Evolutionary conservation across 306 rosid genomes (phyloP), one percentile per base, ranked within the genome.

Genomic region (Cucurbita maxima): DNA sequence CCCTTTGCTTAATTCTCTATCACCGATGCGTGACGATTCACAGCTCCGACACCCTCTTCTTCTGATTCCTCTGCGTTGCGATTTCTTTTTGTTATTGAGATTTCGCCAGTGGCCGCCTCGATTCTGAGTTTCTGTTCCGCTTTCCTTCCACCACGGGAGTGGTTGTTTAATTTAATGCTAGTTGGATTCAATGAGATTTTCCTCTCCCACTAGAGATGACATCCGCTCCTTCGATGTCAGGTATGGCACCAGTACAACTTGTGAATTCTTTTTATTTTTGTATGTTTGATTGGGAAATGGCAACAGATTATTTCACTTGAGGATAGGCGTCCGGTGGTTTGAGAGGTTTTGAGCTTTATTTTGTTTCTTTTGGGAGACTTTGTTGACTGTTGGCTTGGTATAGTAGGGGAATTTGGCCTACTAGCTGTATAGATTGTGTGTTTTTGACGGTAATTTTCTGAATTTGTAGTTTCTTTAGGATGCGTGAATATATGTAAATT

Each of bases 191-290:
- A 89, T 94, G 99, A 89, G 85, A 84, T 83, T 91, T 76, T 82
- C 83, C 87, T 82, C 71, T 69, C 82, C 64, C 40, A 16, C 55
- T 45, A 57, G 75, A 72, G 73, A 94, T 94, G 99, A 88, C 97
- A 73, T 87, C 88, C 82, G 88, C 91, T 80, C 80, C 97, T 79
- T 94, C 92, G 84, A 82, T 94, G 90, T 87, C 96, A 85, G 99
- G 99, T 94, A 74, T 37, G 96, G 91, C 87, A 70, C 34, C n/a
- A 60, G n/a, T 36, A 60, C 57, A 20, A 16, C 67, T 60, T 75
- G 3, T 55, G 64, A 14, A n/a, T 55, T 50, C 54, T 69, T 79
- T 57, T 56, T 52, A 63, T 75, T 77, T 69, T 37, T 61, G 14
- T 75, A 71, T 51, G 36, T 64, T 53, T 58, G 75, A 41, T 72